Evolutionary conservation across 2,329 filamentous ascomycete species (phyloP), one percentile per base, ranked within the genome.

Genomic region (Onygenales sp.): DNA sequence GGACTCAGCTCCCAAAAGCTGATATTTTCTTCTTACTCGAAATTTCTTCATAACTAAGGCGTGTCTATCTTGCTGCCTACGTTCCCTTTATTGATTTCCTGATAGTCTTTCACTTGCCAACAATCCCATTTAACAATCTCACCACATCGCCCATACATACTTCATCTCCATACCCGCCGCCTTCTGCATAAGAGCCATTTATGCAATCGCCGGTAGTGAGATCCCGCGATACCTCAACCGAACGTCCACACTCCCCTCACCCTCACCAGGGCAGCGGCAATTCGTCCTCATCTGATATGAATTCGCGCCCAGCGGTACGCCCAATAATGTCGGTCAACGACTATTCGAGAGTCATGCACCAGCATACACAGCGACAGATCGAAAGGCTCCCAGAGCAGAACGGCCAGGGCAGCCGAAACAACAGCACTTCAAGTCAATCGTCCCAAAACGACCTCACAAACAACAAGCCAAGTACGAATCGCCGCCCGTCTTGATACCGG

Each of bases 311-410:
- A 7, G 39, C 47, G 10, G 14, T 49, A 33, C 34, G 27, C 6
- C 46, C 52, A 27, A 17, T 14, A 11, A 37, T 33, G 13, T 7
- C 34, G 10, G 6, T 49, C 4, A 21, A 49, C 34, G 46, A 49
- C 33, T 59, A 59, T 27, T 48, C 56, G 2, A 53, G 54, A 37
- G 31, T 51, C n/a, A 59, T 59, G 56, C 53, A 58, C 40, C 42
- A 54, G 42, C 58, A 59, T 46, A 59, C 58, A 2, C 49, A 55
- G 40, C 46, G 49, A 14, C 56, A 58, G 34, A 57, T 58, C 11
- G 52, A 56, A 42, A 34, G 27, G 10, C 34, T 49, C n/a, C 21
- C 45, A 10, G 8, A 21, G 11, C 9, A 34, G 3, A 11, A 9
- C 32, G 21, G 5, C 6, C 44, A 32, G 13, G 39, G 8, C 11